Conservation (phyloP, 805 yeast species). For the Brettanomyces custersianus region DNA sequence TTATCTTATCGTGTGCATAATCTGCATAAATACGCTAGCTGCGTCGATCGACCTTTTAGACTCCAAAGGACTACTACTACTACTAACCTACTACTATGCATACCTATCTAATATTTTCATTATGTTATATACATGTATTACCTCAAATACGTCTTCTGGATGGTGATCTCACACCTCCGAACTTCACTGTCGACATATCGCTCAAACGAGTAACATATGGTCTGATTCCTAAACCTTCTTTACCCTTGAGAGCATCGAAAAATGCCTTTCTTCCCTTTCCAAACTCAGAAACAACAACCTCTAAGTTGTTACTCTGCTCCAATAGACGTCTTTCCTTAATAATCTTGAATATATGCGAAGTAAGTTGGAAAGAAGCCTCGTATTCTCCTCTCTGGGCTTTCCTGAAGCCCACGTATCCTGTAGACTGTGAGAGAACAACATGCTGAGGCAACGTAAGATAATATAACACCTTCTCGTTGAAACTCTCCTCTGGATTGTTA, state of each 20-base stretch:
- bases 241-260: slow-evolving; percentile 73
- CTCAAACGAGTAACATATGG: slow-evolving; percentile 59
- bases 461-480: slow-evolving; percentile 66
- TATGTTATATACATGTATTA: too few relatives aligned
- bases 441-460: slow-evolving; percentile 75
- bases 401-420: slow-evolving; percentile 85
- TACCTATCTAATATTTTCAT: too few relatives aligned
- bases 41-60: too few relatives aligned
- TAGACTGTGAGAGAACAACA: slow-evolving; percentile 55
- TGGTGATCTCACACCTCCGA: slow-evolving; percentile 90
- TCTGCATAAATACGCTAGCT: too few relatives aligned
- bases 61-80: too few relatives aligned
- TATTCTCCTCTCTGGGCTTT: slow-evolving; percentile 86
- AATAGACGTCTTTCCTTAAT: slow-evolving; percentile 46
- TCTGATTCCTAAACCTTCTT: slow-evolving; percentile 71
- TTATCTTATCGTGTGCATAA: too few relatives aligned
- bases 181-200: slow-evolving; percentile 75
- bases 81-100: too few relatives aligned
- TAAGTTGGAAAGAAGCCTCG: slow-evolving; percentile 86
- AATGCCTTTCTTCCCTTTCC: slow-evolving; percentile 91
- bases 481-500: slow-evolving; percentile 46
- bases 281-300: slow-evolving; percentile 68
- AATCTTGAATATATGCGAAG: slow-evolving; percentile 60
- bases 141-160: slow-evolving; percentile 56
- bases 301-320: slow-evolving; percentile 45